Conservation (phyloP, 192 early-diverging fungal species). For the Backusella sp. region DNA sequence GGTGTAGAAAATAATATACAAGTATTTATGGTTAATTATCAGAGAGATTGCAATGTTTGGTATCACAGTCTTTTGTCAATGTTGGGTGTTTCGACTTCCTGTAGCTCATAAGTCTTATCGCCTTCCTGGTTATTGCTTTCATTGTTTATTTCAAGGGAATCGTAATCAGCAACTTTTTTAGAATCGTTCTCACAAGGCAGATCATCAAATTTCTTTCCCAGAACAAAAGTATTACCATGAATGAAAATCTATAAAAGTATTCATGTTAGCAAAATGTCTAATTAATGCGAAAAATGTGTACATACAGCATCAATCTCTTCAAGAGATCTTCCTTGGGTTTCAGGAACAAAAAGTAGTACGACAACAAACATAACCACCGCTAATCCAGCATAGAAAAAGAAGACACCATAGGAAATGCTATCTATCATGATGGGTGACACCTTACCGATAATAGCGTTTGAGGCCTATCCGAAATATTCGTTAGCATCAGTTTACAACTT, state of each 20-base stretch:
- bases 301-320: slow-evolving; percentile 10
- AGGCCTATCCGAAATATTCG: background rate
- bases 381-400: slow-evolving; percentile 2
- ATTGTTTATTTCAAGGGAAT: background rate
- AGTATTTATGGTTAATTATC: background rate
- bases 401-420: background rate
- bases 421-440: slow-evolving; percentile 6
- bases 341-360: background rate
- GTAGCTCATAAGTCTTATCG: background rate
- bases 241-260: background rate
- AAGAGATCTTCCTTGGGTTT: slow-evolving; percentile 3
- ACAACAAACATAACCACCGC: background rate
- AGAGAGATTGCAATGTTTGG: background rate
- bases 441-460: slow-evolving; percentile 14
- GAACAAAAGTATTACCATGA: background rate
- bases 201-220: background rate
- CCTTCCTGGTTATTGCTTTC: background rate
- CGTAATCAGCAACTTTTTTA: background rate
- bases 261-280: background rate
- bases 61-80: background rate
- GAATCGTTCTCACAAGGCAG: background rate
- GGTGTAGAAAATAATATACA: background rate
- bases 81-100: background rate
- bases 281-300: background rate
- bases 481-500: background rate